Evolutionary conservation across 306 rosid species (phyloP).

Genomic region (Trifolium fragiferum): DNA sequence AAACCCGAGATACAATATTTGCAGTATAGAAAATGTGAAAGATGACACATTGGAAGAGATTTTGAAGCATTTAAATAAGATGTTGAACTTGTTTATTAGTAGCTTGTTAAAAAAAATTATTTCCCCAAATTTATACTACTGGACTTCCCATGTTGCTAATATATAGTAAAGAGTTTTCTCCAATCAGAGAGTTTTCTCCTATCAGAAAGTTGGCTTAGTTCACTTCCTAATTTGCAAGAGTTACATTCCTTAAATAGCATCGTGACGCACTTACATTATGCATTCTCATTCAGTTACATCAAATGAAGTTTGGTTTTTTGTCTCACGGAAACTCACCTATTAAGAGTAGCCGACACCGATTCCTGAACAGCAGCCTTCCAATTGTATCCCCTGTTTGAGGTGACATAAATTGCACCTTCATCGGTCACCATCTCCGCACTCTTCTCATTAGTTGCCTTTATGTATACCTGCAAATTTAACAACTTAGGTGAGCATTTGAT

Average conservation of each 20-base stretch:
- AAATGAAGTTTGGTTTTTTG: slow-evolving; percentile 21
- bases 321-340: slow-evolving; percentile 63
- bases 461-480: slow-evolving; percentile 71
- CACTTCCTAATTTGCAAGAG: slow-evolving; percentile 19
- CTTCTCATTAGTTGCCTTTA: slow-evolving; percentile 90
- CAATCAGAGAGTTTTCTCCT: slow-evolving; percentile 2
- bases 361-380: slow-evolving; percentile 99
- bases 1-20: slow-evolving; percentile 18
- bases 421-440: slow-evolving; percentile 99
- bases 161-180: neutral
- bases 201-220: slow-evolving; percentile 1
- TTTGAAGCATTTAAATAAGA: slow-evolving; percentile 1
- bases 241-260: neutral
- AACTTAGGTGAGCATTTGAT: neutral
- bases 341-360: slow-evolving; percentile 96
- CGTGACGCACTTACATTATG: slow-evolving; percentile 1
- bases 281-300: slow-evolving; percentile 7
- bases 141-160: neutral
- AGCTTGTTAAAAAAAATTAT: neutral
- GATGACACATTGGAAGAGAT: slow-evolving; percentile 12
- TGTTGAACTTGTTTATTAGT: neutral
- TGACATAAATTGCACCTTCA: slow-evolving; percentile 91
- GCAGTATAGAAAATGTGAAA: slow-evolving; percentile 15
- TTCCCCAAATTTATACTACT: neutral
- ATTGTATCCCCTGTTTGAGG: slow-evolving; percentile 89